Base-by-base conservation (phyloP, 2,329 filamentous ascomycete genomes). In the Taxawa tesnikishii region DNA sequence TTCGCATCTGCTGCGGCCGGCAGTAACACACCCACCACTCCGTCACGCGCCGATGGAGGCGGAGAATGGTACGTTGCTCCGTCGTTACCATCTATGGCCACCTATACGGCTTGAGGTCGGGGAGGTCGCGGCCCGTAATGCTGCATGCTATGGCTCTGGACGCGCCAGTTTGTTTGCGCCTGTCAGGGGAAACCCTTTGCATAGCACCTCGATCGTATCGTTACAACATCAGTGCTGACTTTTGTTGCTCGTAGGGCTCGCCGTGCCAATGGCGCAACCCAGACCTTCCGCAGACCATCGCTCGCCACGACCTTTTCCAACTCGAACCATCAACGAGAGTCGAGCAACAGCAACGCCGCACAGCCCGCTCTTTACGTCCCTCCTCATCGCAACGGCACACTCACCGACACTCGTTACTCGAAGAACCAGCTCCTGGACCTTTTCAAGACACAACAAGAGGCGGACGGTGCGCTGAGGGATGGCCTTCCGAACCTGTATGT, bases 361-460 rank as follows among this genome's bases (percentile, higher is more conserved):
- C 44, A 47, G 36, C 45, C 51, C 53, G 45, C 50, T 16, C 51
- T 50, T 45, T 79, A 75, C 50, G 68, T 78, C 30, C 74, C 70
- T 48, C 73, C 68, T 46, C 75, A 78, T 53, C 70, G 73, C 45
- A 75, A 72, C 45, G 69, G 69, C 37, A 59, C 73, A 26, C 58
- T 61, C 33, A 49, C 55, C 26, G 67, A 73, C 29, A 62, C 65
- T 38, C 75, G 80, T 45, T 93, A 92, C 57, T 75, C 74, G 41
- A 83, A 78, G 55, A 82, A 87, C 3, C 74, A 92, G 42, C 64
- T 94, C 40, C 64, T 94, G 36, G 72, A 76, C 34, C 70, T 94
- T 43, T 88, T 74, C 56, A 73, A 70, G 44, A 56, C 58, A 36
- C 69, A 75, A 47, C 63, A 67, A 28, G 57, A 56, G 33, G 63